These are phyloP conservation scores for Coemansia sp. DNA, from an alignment of 192 early-diverging fungal species.

Conservation along the genomic window DNA sequence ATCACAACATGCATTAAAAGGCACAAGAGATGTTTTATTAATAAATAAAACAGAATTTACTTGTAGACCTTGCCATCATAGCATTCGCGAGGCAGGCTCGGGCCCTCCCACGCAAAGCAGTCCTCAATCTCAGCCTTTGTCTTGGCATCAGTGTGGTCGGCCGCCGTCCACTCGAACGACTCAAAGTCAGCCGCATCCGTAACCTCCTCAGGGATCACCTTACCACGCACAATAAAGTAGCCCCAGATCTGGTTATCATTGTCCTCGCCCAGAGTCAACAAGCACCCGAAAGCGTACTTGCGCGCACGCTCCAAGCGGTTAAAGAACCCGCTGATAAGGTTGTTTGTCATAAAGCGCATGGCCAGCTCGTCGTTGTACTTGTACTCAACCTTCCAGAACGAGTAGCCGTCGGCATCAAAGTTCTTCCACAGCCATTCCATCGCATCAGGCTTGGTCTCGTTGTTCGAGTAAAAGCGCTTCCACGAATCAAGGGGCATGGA, in stretches of 20 bases:
- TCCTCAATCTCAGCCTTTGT: slow-evolving; percentile 62
- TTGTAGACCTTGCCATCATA: slow-evolving; percentile 88
- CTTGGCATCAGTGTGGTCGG: slow-evolving; percentile 67
- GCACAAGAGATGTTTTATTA: background rate
- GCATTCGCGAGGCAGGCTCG: slow-evolving; percentile 68
- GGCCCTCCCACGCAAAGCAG: slow-evolving; percentile 87
- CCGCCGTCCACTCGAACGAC: slow-evolving; percentile 79
- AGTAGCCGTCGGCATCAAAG: slow-evolving; percentile 83
- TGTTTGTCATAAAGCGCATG: slow-evolving; percentile 86
- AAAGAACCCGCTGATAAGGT: slow-evolving; percentile 92
- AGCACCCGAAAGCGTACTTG: slow-evolving; percentile 92
- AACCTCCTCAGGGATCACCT: slow-evolving; percentile 76
- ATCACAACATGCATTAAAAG: too few species aligned
- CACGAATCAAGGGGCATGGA: slow-evolving; percentile 85
- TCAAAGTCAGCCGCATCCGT: slow-evolving; percentile 85
- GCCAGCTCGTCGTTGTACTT: slow-evolving; percentile 95
- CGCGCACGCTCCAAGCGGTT: slow-evolving; percentile 87
- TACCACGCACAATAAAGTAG: slow-evolving; percentile 92
- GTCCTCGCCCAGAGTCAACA: slow-evolving; percentile 80
- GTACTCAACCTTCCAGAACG: slow-evolving; percentile 90
- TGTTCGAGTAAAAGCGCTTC: slow-evolving; percentile 98
- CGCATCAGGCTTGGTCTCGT: slow-evolving; percentile 81
- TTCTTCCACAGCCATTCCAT: slow-evolving; percentile 95
- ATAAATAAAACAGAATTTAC: slow-evolving; percentile 37
- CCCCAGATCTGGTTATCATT: slow-evolving; percentile 88